phyloP scores from a whole-genome alignment of 306 rosid genomes.

The Lathyrus sativus region DNA sequence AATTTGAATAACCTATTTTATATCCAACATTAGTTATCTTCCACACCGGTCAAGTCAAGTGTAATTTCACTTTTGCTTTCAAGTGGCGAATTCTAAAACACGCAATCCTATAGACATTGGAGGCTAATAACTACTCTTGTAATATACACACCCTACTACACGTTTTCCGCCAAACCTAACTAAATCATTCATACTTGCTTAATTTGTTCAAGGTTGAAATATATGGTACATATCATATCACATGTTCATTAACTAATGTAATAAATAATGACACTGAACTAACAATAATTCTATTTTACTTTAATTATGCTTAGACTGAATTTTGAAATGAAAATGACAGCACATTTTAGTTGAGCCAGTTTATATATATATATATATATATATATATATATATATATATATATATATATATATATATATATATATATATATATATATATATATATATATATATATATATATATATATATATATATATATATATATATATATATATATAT shows the following conservation, averaged over 20 bases:
- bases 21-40: background rate
- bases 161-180: background rate
- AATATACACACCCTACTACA: background rate
- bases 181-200: background rate
- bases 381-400: too few relatives aligned
- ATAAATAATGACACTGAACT: background rate
- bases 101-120: background rate
- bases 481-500: too few relatives aligned
- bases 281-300: background rate
- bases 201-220: background rate
- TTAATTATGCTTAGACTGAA: background rate
- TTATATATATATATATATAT: too few relatives aligned
- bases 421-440: too few relatives aligned
- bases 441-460: too few relatives aligned
- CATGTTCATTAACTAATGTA: background rate
- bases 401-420: too few relatives aligned
- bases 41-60: too few relatives aligned
- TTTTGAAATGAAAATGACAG: constrained; percentile 4
- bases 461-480: too few relatives aligned
- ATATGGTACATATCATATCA: background rate
- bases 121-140: background rate
- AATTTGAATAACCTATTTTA: background rate
- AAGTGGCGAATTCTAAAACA: too few relatives aligned
- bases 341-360: background rate
- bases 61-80: too few relatives aligned